Evolutionary conservation across 768 basidiomycete species (phyloP), one percentile per base, ranked within the genome.

Genomic region (Russula griseocarnosa): DNA sequence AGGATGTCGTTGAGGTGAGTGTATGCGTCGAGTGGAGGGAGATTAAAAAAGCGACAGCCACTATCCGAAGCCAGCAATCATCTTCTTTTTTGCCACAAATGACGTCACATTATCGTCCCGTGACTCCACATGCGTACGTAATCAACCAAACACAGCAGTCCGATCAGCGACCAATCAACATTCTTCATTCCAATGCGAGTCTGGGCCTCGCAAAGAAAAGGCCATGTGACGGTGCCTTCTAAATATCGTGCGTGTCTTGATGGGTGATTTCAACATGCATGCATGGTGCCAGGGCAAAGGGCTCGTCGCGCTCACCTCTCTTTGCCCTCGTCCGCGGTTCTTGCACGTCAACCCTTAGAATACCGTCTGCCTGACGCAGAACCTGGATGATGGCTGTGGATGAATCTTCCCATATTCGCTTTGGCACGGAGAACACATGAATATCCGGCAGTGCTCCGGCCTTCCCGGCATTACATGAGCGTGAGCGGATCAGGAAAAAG

Each of bases 341-440:
- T 60, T 69, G 67, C 14, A 67, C 55, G 4, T 69, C 67, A 28
- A 69, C 58, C 34, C 56, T 59, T 28, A 69, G 55, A 36, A 69
- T 60, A 28, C 67, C 67, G 22, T 69, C 66, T 42, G 18, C 49
- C 46, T 52, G 57, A 53, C 22, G 65, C 7, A 69, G 36, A 24
- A 62, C 62, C 20, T 26, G 30, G 26, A 54, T 40, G 55, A 69
- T 69, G 34, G 38, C 22, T 14, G 44, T 40, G 20, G 55, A 50
- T 11, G 62, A 63, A 14, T 42, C 30, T 5, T 44, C 59, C 67
- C 67, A 69, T 14, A 51, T 56, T 22, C 18, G 13, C 47, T 61
- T 63, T 28, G 67, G 62, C 6, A 69, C 47, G 5, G 58, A 60
- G 49, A 67, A 63, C 26, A 69, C 14, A 44, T 69, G 66, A 11